Evolutionary conservation across 768 basidiomycete species (phyloP).

Genomic region (Crepidotus variabilis): DNA sequence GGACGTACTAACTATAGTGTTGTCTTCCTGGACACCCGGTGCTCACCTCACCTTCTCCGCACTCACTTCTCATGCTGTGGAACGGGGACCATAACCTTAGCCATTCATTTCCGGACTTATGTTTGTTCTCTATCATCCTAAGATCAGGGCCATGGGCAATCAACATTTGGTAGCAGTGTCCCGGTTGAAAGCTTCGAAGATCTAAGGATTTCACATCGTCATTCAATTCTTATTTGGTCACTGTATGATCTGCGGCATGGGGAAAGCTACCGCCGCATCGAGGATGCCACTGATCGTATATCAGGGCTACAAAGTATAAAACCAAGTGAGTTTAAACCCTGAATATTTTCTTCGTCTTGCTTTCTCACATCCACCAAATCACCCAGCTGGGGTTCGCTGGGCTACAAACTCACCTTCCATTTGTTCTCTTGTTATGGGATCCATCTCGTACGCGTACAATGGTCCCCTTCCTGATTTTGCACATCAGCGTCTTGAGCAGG

Average conservation of each 20-base stretch:
- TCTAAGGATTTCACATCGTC: neutral
- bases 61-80: neutral
- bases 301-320: neutral
- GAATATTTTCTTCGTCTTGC: neutral
- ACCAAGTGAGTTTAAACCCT: neutral
- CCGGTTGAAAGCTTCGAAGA: conserved; percentile 3
- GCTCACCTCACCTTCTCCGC: conserved; percentile 6
- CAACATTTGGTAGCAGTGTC: conserved; percentile 3
- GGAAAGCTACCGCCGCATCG: neutral
- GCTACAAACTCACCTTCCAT: neutral
- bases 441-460: neutral
- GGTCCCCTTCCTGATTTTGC: neutral
- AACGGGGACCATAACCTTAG: neutral
- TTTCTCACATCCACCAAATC: neutral
- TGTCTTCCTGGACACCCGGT: conserved; percentile 1
- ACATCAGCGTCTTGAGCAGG: conserved; percentile 1
- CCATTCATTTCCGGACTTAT: conserved; percentile 3
- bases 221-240: neutral
- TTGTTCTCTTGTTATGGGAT: neutral
- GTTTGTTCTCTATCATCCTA: neutral
- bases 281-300: conserved; percentile 7
- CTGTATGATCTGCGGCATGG: conserved; percentile 1
- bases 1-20: neutral
- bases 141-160: conserved; percentile 10
- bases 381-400: neutral